Evolutionary conservation across 2,329 filamentous ascomycete species (phyloP), one percentile per base, ranked within the genome.

Genomic region (Penicillium sclerotiorum): DNA sequence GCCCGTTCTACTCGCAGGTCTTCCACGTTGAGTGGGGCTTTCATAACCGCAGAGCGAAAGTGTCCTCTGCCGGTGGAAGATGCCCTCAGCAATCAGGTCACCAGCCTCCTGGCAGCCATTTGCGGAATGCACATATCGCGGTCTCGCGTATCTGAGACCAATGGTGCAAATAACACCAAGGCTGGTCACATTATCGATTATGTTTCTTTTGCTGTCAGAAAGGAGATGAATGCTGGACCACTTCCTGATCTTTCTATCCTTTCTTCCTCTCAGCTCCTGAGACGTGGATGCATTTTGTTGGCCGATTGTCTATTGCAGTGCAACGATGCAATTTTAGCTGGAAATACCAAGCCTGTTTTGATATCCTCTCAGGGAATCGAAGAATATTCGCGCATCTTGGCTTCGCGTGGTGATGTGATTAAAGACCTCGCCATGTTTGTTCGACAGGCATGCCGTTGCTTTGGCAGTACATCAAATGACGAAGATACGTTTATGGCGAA

Each of bases 71-170:
- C 59, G 2, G 62, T 72, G 18, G 60, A 69, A 48, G 68, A 72
- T 49, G 68, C 69, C 5, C 48, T 72, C 4, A 71, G 60, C 58
- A 72, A 72, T 45, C 64, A 72, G 20, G 50, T 64, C 25, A 59
- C 64, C 12, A 72, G 69, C 47, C 59, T 72, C 23, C 50, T 71
- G 25, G 62, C 62, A 32, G 68, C 66, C 6, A 55, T 72, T 30
- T 72, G 69, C 41, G 67, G 68, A 13, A 71, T 72, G 63, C 65
- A 66, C 45, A 65, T 70, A 32, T 64, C 68, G 25, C 63, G 69
- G 21, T 65, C 63, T 48, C 59, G 63, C 40, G 52, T 57, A 9
- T 21, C 50, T 8, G 48, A 53, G 5, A 39, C 28, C 12, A 55
- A 60, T 12, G 49, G 38, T 22, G 23, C 41, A 8, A 52, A 51